Evolutionary conservation across 148 eudicot species (phyloP).

Genomic region (Arbutus unedo): DNA sequence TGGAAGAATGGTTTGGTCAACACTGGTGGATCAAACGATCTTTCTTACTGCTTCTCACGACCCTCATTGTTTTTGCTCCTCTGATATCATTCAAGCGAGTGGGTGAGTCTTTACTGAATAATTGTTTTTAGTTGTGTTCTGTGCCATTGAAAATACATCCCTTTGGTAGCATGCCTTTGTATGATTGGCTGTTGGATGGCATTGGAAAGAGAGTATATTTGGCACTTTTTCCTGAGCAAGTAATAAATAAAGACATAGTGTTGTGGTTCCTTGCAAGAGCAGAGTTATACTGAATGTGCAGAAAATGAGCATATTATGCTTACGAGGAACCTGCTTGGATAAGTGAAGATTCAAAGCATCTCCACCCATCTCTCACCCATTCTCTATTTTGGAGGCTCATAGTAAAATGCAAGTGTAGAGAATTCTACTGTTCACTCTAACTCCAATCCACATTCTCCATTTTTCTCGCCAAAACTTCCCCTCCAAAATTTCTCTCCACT

Average conservation of each 20-base stretch:
- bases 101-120: conserved; percentile 35
- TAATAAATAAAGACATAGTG: not conserved
- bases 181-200: not conserved
- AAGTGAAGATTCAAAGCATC: not conserved
- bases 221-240: not conserved
- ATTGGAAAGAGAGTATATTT: not conserved
- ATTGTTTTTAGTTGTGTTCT: not conserved
- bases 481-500: not conserved
- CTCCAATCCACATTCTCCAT: not conserved
- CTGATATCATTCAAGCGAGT: conserved; percentile 74
- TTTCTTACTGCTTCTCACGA: conserved; percentile 54
- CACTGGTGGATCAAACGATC: conserved; percentile 73
- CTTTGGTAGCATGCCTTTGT: not conserved
- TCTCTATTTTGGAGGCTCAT: not conserved
- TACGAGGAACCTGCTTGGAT: not conserved
- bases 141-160: not conserved
- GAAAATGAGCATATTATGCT: not conserved
- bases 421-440: too few relatives aligned
- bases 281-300: not conserved
- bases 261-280: not conserved
- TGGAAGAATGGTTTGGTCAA: conserved; percentile 84
- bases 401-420: not conserved
- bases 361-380: not conserved
- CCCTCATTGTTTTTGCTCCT: conserved; percentile 62
- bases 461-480: not conserved